A percentile compares a stretch with the other conserved stretches of the same genome.
These are phyloP conservation scores for Penicillium sp. DNA, from an alignment of 2,329 filamentous ascomycete genomes.

Conservation along the genomic window DNA sequence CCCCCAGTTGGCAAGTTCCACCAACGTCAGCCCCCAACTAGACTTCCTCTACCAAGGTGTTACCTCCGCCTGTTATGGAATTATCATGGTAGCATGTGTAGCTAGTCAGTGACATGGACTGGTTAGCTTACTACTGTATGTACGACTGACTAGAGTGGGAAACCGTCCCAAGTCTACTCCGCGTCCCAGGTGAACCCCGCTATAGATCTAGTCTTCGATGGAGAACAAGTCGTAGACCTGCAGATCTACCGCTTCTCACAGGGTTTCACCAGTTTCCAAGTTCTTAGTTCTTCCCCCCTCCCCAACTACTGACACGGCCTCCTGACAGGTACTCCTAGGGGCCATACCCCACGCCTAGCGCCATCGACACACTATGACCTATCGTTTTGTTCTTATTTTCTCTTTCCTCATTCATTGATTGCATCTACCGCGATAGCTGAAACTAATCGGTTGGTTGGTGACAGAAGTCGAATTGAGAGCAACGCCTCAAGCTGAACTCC, in stretches of 20 bases:
- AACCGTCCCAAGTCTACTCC: not conserved
- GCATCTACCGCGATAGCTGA: not conserved
- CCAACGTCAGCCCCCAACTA: not conserved
- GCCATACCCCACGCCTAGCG: not conserved
- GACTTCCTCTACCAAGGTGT: not conserved
- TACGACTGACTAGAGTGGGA: not conserved
- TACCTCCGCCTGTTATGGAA: not conserved
- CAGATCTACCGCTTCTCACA: conserved; percentile 2
- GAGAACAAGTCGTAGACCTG: not conserved
- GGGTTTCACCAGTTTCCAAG: not conserved
- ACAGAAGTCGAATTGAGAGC: not conserved
- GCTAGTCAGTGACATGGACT: not conserved
- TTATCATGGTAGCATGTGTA: not conserved
- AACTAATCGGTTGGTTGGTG: not conserved
- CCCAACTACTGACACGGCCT: not conserved
- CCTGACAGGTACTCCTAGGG: not conserved
- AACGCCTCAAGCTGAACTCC: not conserved
- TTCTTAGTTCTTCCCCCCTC: not conserved
- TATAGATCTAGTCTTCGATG: not conserved
- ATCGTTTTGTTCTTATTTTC: not conserved
- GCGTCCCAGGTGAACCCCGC: not conserved
- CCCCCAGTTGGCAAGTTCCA: not conserved
- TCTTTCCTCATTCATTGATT: not conserved
- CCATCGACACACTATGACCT: not conserved
- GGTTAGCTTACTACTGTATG: not conserved